Conservation (phyloP, 768 basidiomycete species). For the Mycena rosella region DNA sequence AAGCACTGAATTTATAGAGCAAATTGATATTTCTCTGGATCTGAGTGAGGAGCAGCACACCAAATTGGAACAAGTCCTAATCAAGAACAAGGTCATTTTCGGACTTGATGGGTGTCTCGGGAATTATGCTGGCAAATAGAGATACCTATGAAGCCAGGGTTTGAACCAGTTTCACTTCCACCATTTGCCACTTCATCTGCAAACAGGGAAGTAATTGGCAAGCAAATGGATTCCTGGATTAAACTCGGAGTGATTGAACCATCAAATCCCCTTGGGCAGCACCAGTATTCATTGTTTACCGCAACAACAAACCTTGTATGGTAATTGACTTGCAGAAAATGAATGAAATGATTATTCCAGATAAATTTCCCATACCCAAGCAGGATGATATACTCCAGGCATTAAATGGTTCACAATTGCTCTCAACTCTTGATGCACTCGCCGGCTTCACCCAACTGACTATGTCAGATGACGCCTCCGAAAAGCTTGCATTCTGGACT, state of each 20-base stretch:
- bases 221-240: too few species aligned
- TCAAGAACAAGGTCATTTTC: too few species aligned
- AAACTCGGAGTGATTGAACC: too few species aligned
- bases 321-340: conserved; percentile 49
- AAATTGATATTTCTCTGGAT: neutral
- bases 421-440: conserved; percentile 5
- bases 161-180: conserved; percentile 28
- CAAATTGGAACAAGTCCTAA: too few species aligned
- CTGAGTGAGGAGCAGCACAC: neutral
- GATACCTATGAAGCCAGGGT: conserved; percentile 43
- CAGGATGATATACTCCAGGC: conserved; percentile 45
- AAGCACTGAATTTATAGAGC: neutral
- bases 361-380: conserved; percentile 42
- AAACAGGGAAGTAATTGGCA: too few species aligned
- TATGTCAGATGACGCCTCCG: neutral
- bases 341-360: conserved; percentile 34
- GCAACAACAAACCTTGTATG: conserved; percentile 46
- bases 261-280: too few species aligned
- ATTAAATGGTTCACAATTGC: neutral
- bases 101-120: too few species aligned
- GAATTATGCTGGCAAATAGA: neutral
- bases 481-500: conserved; percentile 51
- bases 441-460: conserved; percentile 3
- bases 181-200: conserved; percentile 50
- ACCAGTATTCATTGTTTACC: too few species aligned